A percentile compares a stretch with the other conserved stretches of the same genome.
Evolutionary conservation across 192 early-diverging fungal species (phyloP).

Genomic region (Physocladia obscura): DNA sequence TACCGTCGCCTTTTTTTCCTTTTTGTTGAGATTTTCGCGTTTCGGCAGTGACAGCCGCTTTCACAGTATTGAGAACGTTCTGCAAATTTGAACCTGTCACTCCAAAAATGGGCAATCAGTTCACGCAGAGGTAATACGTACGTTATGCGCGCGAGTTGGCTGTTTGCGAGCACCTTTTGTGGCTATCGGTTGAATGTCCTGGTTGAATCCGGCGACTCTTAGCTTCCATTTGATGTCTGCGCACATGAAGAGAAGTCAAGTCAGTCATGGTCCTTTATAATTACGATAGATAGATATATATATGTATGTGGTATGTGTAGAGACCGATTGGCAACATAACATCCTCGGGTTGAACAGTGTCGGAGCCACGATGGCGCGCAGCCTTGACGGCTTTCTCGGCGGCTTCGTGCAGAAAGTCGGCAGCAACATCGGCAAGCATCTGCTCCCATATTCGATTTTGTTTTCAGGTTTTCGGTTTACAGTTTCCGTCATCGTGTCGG

Average conservation of each 20-base stretch:
- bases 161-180: neutral
- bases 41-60: neutral
- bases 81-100: neutral
- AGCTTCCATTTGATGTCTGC: slow-evolving; percentile 38
- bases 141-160: neutral
- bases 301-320: too few species aligned
- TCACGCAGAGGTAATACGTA: neutral
- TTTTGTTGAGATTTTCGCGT: neutral
- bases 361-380: slow-evolving; percentile 31
- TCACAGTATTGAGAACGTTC: neutral
- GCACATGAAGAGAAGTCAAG: too few species aligned
- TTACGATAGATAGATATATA: too few species aligned
- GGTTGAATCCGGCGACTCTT: slow-evolving; percentile 36
- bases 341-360: slow-evolving; percentile 27
- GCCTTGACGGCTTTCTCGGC: slow-evolving; percentile 22
- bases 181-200: neutral
- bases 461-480: neutral
- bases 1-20: too few species aligned
- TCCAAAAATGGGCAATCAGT: neutral
- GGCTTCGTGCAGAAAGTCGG: slow-evolving; percentile 30
- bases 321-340: slow-evolving; percentile 37
- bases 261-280: too few species aligned
- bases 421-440: slow-evolving; percentile 38
- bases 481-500: neutral
- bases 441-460: neutral